Evolutionary conservation across 2,329 filamentous ascomycete species (phyloP).

Genomic region (Orbilia quercus): DNA sequence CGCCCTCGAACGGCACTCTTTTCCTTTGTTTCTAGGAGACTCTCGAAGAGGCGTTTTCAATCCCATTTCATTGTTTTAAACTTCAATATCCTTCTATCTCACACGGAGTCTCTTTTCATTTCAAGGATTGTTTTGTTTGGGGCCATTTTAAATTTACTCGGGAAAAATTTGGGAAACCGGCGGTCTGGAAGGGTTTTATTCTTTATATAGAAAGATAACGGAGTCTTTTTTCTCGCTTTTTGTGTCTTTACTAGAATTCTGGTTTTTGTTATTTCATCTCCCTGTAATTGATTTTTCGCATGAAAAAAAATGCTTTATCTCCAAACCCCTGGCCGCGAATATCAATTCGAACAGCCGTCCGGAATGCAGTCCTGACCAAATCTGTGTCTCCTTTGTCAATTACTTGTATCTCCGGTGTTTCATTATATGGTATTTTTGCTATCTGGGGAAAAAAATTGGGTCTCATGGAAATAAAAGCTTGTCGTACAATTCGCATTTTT

Average conservation of each 20-base stretch:
- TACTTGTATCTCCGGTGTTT: neutral
- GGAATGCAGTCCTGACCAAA: neutral
- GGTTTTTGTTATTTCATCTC: no score
- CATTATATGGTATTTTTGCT: neutral
- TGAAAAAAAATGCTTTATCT: no score
- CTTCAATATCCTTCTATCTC: neutral
- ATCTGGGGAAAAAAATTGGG: neutral
- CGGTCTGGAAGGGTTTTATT: neutral
- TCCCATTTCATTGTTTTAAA: conserved; percentile 1
- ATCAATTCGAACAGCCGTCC: neutral
- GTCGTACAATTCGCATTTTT: neutral
- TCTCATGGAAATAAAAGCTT: conserved; percentile 11
- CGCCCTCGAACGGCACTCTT: conserved; percentile 46
- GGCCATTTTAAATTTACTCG: neutral
- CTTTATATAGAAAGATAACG: conserved; percentile 28
- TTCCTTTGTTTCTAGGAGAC: conserved; percentile 31
- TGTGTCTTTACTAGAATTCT: conserved; percentile 1
- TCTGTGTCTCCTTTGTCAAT: neutral
- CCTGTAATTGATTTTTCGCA: no score
- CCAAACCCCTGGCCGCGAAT: neutral
- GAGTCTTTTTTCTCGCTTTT: conserved; percentile 17
- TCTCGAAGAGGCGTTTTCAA: neutral
- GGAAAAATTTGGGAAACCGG: conserved; percentile 4
- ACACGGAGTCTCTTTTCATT: conserved; percentile 1
- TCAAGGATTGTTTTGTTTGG: conserved; percentile 16